Evolutionary conservation across 2,329 filamentous ascomycete genomes (phyloP), one percentile per base, ranked within the genome.

Genomic region (Colletotrichum agaves): DNA sequence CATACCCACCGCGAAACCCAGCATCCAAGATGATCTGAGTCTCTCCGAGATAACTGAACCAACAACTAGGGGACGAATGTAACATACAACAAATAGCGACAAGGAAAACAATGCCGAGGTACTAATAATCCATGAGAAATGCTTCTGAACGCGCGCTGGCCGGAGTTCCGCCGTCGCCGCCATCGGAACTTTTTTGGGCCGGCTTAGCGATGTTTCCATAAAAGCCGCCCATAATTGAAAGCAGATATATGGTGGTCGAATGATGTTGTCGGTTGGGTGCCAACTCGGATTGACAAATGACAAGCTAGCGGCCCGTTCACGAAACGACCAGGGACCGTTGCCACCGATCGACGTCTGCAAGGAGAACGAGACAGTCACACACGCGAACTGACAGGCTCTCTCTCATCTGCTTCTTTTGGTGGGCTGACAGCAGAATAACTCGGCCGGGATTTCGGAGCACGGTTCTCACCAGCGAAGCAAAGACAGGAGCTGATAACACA

Each of bases 291-390:
- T 52, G 50, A 56, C 59, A 67, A 63, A 56, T 67, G 60, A 63
- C 60, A 63, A 63, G 64, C 60, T 53, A 46, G 31, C 23, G 56
- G 58, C 47, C 50, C 12, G 50, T 44, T 37, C 49, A 23, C 53
- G 4, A 17, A 31, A 23, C 2, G 44, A 49, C 44, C 19, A 33
- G 62, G 62, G 52, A 7, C 19, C 37, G 44, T 67, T 58, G 44
- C 64, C 52, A 59, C 64, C 53, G 64, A 67, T 67, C 64, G 60
- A 10, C 64, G 46, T 39, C 12, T 13, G 19, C n/a, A 58, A 43
- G 53, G 41, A 41, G 50, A 56, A 23, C n/a, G n/a, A n/a, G n/a
- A n/a, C 27, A 27, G 23, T 37, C 31, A 37, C 19, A 37, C 19
- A 59, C 31, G 12, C 11, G 37, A 53, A 12, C 27, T 35, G 27